Conservation (phyloP, 2,329 filamentous ascomycete genomes). For the Colletotrichum spinosum region DNA sequence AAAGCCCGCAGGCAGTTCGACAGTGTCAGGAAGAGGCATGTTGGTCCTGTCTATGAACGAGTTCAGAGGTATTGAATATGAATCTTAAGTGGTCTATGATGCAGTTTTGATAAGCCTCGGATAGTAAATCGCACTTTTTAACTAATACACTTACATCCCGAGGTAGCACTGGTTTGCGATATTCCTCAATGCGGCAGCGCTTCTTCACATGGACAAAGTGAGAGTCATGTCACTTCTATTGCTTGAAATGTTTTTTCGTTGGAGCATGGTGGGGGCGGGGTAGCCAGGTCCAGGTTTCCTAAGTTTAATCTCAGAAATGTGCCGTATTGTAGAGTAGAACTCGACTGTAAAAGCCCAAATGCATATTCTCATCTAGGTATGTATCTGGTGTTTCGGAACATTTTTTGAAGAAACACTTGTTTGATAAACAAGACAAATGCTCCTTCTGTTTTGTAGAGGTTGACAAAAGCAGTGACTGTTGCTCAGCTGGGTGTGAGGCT, state of each 20-base stretch:
- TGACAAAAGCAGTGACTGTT: no score
- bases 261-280: slow-evolving; percentile 37
- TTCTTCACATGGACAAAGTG: no score
- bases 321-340: not conserved
- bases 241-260: slow-evolving; percentile 36
- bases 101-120: not conserved
- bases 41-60: not conserved
- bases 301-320: slow-evolving; percentile 1
- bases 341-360: not conserved
- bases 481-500: not conserved
- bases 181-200: no score
- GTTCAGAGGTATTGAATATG: no score
- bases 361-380: not conserved
- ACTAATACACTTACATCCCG: no score
- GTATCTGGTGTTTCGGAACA: no score
- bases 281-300: slow-evolving; percentile 27
- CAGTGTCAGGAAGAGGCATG: slow-evolving; percentile 34
- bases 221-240: not conserved
- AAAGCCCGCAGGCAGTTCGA: slow-evolving; percentile 72
- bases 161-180: no score
- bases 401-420: no score
- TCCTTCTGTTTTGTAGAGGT: no score
- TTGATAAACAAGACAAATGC: no score
- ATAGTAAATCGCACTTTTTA: no score
- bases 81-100: not conserved